phyloP scores from a whole-genome alignment of 169 alveolate species.

The Cryptosporidium baileyi region DNA sequence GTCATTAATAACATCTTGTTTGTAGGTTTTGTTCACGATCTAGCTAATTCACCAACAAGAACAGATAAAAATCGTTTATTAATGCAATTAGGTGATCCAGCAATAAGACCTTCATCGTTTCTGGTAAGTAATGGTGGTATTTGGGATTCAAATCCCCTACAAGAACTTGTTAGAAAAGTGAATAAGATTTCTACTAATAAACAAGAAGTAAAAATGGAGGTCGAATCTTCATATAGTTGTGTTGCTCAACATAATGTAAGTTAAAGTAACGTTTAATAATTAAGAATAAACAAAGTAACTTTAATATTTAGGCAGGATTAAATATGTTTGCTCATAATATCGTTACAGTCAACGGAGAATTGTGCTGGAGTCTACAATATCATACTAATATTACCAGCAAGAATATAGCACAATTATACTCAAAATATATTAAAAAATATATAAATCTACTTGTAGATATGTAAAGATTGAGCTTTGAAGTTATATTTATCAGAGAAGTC shows the following conservation, averaged over 20 bases:
- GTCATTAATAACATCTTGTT: background rate
- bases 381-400: conserved; percentile 74
- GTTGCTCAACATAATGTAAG: conserved; percentile 68
- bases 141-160: conserved; percentile 52
- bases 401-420: conserved; percentile 72
- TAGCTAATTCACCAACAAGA: conserved; percentile 66
- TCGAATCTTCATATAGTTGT: conserved; percentile 66
- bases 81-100: conserved; percentile 59
- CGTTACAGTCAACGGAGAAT: conserved; percentile 73
- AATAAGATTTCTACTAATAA: background rate
- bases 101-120: conserved; percentile 63
- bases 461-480: background rate
- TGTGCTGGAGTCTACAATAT: conserved; percentile 77
- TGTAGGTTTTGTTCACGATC: conserved; percentile 57
- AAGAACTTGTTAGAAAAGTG: conserved; percentile 14
- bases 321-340: conserved; percentile 77
- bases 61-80: conserved; percentile 6
- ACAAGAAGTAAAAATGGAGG: conserved; percentile 17
- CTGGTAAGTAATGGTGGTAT: conserved; percentile 65
- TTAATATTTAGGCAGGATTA: conserved; percentile 65
- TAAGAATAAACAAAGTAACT: background rate
- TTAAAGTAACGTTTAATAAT: background rate
- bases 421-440: conserved; percentile 69
- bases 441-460: conserved; percentile 46
- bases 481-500: background rate